These are phyloP conservation scores for Lactifluus pinguis DNA, from an alignment of 768 basidiomycete species.

Conservation along the genomic window DNA sequence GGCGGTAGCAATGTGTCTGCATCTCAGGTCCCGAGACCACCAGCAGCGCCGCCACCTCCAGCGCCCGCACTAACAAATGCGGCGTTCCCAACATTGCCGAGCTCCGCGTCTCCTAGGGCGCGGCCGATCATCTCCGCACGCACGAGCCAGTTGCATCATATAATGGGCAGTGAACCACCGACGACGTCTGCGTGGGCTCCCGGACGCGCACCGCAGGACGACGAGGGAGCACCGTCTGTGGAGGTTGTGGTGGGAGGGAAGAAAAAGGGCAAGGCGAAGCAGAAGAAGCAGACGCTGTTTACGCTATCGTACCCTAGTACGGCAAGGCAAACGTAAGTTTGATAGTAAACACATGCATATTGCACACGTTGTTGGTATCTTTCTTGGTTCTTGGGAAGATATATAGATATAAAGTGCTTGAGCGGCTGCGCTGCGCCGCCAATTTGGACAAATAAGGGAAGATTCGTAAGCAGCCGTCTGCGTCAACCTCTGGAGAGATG, in stretches of 20 bases:
- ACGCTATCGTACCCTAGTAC: conserved; percentile 39
- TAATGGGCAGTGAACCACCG: conserved; percentile 43
- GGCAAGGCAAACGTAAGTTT: too few species aligned
- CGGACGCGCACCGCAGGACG: conserved; percentile 6
- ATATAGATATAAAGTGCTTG: too few species aligned
- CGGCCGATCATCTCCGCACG: conserved; percentile 44
- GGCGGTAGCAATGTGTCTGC: background rate
- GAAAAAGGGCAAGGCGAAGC: conserved; percentile 75
- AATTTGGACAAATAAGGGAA: too few species aligned
- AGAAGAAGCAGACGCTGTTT: conserved; percentile 83
- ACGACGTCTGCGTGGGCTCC: conserved; percentile 27
- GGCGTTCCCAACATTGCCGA: conserved; percentile 65
- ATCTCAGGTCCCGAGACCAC: background rate
- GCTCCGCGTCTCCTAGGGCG: conserved; percentile 29
- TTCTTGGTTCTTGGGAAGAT: too few species aligned
- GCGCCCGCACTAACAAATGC: conserved; percentile 40
- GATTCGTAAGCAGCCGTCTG: too few species aligned
- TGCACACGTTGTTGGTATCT: too few species aligned
- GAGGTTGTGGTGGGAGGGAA: conserved; percentile 32
- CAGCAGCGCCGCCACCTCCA: conserved; percentile 26
- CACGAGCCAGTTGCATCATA: conserved; percentile 58
- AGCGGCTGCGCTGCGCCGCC: too few species aligned
- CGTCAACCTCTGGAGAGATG: too few species aligned
- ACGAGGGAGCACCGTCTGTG: background rate
- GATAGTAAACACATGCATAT: too few species aligned